Evolutionary conservation across 208 protist genomes (phyloP).

Genomic region (Acanthamoeba castellanii): DNA sequence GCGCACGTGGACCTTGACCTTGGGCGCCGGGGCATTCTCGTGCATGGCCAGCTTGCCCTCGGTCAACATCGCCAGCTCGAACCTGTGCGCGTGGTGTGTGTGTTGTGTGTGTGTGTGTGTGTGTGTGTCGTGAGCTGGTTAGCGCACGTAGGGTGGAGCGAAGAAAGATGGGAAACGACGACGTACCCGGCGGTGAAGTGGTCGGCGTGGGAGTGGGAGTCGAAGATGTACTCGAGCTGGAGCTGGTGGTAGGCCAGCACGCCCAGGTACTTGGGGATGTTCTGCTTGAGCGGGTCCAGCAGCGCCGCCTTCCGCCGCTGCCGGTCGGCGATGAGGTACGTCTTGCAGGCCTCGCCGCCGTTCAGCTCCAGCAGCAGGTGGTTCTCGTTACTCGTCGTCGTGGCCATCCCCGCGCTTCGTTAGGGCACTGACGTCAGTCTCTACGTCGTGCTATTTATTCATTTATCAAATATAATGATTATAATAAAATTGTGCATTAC

Average conservation of each 20-base stretch:
- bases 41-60: constrained; percentile 15
- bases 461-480: neutral
- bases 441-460: too few relatives aligned
- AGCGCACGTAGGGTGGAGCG: neutral
- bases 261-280: constrained; percentile 35
- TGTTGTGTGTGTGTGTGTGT: neutral
- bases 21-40: constrained; percentile 10
- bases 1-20: neutral
- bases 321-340: constrained; percentile 26
- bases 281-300: constrained; percentile 31
- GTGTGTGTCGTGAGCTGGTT: neutral
- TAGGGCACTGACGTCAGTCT: neutral
- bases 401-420: neutral
- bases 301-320: neutral
- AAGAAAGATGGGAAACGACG: neutral
- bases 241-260: constrained; percentile 23
- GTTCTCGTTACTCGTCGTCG: neutral
- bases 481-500: neutral
- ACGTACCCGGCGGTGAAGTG: constrained; percentile 37
- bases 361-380: constrained; percentile 42
- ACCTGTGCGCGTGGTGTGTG: neutral
- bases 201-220: constrained; percentile 33
- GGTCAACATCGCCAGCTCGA: neutral
- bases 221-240: constrained; percentile 20
- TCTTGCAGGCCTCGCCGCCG: constrained; percentile 26